Evolutionary conservation across 2,329 filamentous ascomycete species (phyloP), one percentile per base, ranked within the genome.

Genomic region (Orbilia blumenaviensis): DNA sequence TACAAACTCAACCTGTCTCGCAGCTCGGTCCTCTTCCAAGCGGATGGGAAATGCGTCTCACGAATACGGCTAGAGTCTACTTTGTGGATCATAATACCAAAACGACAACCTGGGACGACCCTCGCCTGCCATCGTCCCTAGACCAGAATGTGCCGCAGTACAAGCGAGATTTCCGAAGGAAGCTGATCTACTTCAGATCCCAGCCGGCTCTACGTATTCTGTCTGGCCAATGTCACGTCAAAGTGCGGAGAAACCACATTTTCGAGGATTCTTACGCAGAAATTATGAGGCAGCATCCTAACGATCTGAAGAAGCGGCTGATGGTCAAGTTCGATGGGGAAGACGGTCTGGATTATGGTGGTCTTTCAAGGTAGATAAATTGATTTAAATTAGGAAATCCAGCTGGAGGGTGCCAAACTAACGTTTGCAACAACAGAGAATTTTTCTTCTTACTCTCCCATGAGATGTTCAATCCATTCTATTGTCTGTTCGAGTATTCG

Each of bases 261-360:
- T 99, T 99, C 80, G 95, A 99, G 83, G 95, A 99, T 82, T 97
- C 94, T 0, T 99, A 98, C 84, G 94, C 95, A 79, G 95, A 99
- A 84, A 97, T 99, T 80, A 97, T 97, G 86, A 90, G 94, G 62
- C 95, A 98, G 84, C 96, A 92, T 75, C 92, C 95, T 58, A 94
- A 91, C 14, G 95, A 99, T 83, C 85, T 99, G 78, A 99, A 99
- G 89, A 99, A 99, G 86, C 89, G 95, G 56, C 84, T 99, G 79
- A 99, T 99, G 95, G 97, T 99, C 84, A 99, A 99, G 85, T 99
- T 99, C 80, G 95, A 99, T 80, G 95, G 95, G 56, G 95, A 99
- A 85, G 95, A 99, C 81, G 95, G 95, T 84, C 86, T 99, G 77
- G 95, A 99, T 84, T 99, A 99, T 82, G 95, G 95, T 83, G 95